Conservation (phyloP, 179 eudicot genomes). For the Silene coronaria region DNA sequence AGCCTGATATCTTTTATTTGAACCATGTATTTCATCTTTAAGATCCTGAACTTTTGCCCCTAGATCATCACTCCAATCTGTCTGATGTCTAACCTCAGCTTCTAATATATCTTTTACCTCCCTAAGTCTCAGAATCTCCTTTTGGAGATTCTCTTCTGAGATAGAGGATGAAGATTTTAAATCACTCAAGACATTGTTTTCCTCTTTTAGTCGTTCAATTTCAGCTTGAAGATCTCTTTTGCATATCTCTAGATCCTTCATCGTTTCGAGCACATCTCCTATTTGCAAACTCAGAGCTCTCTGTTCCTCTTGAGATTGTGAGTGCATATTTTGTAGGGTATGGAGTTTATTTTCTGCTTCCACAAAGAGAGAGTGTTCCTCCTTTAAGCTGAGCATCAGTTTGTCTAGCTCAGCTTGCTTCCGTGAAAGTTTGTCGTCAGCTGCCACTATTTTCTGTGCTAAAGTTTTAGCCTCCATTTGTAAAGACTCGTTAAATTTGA, state of each 20-base stretch:
- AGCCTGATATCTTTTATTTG: conserved; percentile 49
- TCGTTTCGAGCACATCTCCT: conserved; percentile 51
- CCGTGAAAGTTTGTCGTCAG: conserved; percentile 54
- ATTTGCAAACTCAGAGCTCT: conserved; percentile 65
- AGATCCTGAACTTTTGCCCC: conserved; percentile 48
- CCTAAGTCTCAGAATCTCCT: conserved; percentile 47
- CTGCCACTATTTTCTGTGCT: conserved; percentile 43
- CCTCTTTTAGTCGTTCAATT: conserved; percentile 42
- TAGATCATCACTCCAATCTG: conserved; percentile 46
- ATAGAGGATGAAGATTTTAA: conserved; percentile 34
- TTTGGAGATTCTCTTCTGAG: conserved; percentile 44
- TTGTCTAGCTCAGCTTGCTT: conserved; percentile 65
- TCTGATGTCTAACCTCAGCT: conserved; percentile 55
- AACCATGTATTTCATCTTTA: conserved; percentile 55
- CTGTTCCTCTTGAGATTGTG: conserved; percentile 78
- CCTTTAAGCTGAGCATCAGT: conserved; percentile 42
- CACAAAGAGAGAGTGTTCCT: conserved; percentile 51
- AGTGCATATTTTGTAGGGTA: conserved; percentile 50
- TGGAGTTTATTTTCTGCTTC: conserved; percentile 66
- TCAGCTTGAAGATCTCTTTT: conserved; percentile 63
- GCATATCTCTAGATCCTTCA: conserved; percentile 52
- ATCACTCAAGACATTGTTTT: conserved; percentile 52
- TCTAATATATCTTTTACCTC: conserved; percentile 74
- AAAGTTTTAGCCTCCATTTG: conserved; percentile 56
- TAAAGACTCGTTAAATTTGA: conserved; percentile 55